These are phyloP conservation scores for Talaromyces liani DNA, from an alignment of 495 filamentous ascomycete species.

Conservation along the genomic window DNA sequence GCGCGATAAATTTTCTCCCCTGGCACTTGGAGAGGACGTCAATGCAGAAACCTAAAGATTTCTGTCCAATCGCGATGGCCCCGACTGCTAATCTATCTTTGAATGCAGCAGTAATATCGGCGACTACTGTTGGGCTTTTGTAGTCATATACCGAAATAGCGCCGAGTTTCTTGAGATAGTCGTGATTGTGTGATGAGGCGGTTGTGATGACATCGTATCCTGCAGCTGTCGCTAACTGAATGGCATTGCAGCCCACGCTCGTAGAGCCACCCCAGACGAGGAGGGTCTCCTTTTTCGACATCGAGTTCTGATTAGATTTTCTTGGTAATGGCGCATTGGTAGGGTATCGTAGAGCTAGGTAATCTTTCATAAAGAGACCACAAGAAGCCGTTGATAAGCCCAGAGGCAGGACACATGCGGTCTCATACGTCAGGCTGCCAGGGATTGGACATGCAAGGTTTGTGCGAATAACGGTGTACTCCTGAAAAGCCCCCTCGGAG, in stretches of 20 bases:
- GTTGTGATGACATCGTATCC: conserved; percentile 40
- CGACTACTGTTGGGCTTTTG: conserved; percentile 25
- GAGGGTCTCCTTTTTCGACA: conserved; percentile 27
- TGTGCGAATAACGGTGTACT: conserved; percentile 31
- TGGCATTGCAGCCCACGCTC: conserved; percentile 37
- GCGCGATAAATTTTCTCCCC: background rate
- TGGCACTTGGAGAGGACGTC: background rate
- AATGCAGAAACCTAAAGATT: background rate
- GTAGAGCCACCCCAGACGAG: conserved; percentile 55
- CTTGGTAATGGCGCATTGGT: conserved; percentile 15
- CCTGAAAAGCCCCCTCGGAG: conserved; percentile 35
- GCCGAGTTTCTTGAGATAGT: conserved; percentile 34
- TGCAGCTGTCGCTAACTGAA: conserved; percentile 32
- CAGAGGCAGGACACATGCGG: conserved; percentile 46
- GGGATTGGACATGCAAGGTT: conserved; percentile 39
- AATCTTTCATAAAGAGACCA: conserved; percentile 37
- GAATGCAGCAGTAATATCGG: background rate
- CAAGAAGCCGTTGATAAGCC: conserved; percentile 45
- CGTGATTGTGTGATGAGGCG: conserved; percentile 34
- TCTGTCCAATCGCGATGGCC: background rate
- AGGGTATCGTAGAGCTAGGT: conserved; percentile 32
- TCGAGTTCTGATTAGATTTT: background rate
- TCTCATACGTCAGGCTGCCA: conserved; percentile 31
- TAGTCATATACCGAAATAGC: conserved; percentile 38
- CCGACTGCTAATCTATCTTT: background rate